Evolutionary conservation across 352 stramenopile genomes (phyloP).

Genomic region (Proteromonas lacertae): DNA sequence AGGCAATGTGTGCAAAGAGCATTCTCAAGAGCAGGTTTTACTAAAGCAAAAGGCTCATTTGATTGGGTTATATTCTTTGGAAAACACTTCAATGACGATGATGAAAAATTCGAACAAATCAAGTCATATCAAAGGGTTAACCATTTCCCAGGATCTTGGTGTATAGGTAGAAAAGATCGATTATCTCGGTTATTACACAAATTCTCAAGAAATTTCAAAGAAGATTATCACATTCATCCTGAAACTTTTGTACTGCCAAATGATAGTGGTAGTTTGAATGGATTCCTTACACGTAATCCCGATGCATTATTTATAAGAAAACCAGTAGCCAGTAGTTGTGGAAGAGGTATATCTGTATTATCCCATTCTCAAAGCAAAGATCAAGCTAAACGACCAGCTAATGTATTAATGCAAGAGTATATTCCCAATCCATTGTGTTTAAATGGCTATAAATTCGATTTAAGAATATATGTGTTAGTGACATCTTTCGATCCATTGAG

Average conservation of each 20-base stretch:
- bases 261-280: constrained; percentile 10
- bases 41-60: no score
- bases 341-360: constrained; percentile 35
- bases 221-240: constrained; percentile 30
- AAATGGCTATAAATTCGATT: constrained; percentile 51
- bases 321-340: constrained; percentile 35
- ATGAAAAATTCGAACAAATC: constrained; percentile 5
- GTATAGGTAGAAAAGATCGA: constrained; percentile 44
- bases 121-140: constrained; percentile 31
- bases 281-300: background rate
- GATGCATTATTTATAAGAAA: constrained; percentile 37
- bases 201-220: background rate
- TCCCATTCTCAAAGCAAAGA: constrained; percentile 5
- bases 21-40: no score
- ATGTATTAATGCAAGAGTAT: constrained; percentile 11
- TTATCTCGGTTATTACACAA: constrained; percentile 27
- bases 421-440: constrained; percentile 33
- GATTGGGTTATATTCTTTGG: no score
- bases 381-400: constrained; percentile 6
- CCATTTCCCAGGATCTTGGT: constrained; percentile 47
- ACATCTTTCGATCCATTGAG: constrained; percentile 36
- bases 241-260: constrained; percentile 34
- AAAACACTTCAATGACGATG: background rate
- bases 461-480: constrained; percentile 54
- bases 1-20: no score